Conservation (phyloP, 768 basidiomycete species). For the Boletus rex-veris region DNA sequence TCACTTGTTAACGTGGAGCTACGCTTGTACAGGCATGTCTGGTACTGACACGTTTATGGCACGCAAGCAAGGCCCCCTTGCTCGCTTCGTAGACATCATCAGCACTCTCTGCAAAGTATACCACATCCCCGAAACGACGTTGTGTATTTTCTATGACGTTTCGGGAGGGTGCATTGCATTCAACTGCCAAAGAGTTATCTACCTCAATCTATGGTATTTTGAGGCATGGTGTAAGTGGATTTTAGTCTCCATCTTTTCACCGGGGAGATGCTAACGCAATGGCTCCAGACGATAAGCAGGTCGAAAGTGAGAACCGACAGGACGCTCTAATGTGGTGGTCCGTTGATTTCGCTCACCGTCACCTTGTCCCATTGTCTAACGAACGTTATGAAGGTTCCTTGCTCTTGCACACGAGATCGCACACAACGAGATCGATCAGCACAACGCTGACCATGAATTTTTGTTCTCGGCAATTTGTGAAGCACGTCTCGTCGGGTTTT, state of each 20-base stretch:
- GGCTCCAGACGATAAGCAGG: neutral
- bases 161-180: slow-evolving; percentile 83
- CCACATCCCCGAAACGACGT: slow-evolving; percentile 57
- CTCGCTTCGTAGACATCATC: slow-evolving; percentile 68
- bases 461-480: slow-evolving; percentile 88
- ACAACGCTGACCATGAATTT: slow-evolving; percentile 88
- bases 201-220: slow-evolving; percentile 58
- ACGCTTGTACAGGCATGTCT: neutral
- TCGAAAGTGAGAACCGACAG: neutral
- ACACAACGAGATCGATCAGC: slow-evolving; percentile 78
- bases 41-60: slow-evolving; percentile 45
- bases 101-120: slow-evolving; percentile 62
- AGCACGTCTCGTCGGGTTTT: slow-evolving; percentile 44
- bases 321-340: neutral
- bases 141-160: slow-evolving; percentile 82
- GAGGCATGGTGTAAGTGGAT: slow-evolving; percentile 54
- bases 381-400: slow-evolving; percentile 55
- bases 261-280: neutral
- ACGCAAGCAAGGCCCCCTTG: slow-evolving; percentile 48
- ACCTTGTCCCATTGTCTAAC: neutral
- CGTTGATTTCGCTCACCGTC: too few relatives aligned
- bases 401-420: slow-evolving; percentile 87
- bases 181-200: slow-evolving; percentile 81
- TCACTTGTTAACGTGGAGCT: neutral
- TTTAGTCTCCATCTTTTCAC: neutral